These are phyloP conservation scores for Luffa acutangula DNA, from an alignment of 306 rosid genomes.

Conservation along the genomic window DNA sequence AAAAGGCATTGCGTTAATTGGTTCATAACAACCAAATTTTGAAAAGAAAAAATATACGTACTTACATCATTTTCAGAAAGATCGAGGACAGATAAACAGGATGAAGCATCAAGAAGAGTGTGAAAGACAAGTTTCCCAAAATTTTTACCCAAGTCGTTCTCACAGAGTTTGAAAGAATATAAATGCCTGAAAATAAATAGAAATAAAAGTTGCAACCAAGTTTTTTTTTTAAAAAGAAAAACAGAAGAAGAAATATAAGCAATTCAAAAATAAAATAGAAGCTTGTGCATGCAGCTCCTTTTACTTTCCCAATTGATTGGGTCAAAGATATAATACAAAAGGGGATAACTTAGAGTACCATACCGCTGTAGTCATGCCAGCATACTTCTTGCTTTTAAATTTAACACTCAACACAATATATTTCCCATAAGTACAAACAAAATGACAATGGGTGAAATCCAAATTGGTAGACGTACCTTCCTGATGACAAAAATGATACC, in stretches of 20 bases:
- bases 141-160: slow-evolving; percentile 39
- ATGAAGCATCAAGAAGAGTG: slow-evolving; percentile 55
- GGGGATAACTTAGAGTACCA: background rate
- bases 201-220: slow-evolving; percentile 6
- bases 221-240: background rate
- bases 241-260: background rate
- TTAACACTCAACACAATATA: background rate
- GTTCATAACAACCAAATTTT: slow-evolving; percentile 8
- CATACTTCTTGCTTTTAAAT: background rate
- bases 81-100: slow-evolving; percentile 63
- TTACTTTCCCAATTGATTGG: background rate
- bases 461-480: slow-evolving; percentile 42
- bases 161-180: slow-evolving; percentile 48
- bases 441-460: background rate
- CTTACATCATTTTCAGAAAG: slow-evolving; percentile 80
- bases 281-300: background rate
- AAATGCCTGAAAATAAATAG: slow-evolving; percentile 43
- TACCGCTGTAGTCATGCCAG: background rate
- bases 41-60: slow-evolving; percentile 12
- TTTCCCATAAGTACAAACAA: background rate
- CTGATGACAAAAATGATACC: slow-evolving; percentile 53
- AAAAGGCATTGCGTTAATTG: slow-evolving; percentile 20
- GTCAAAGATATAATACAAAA: background rate
- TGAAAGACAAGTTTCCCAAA: slow-evolving; percentile 47
- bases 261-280: background rate